A percentile compares a stretch with the other conserved stretches of the same genome.
Conservation (phyloP, 1,284 basidiomycete species). For the Taiwanofungus camphoratus region DNA sequence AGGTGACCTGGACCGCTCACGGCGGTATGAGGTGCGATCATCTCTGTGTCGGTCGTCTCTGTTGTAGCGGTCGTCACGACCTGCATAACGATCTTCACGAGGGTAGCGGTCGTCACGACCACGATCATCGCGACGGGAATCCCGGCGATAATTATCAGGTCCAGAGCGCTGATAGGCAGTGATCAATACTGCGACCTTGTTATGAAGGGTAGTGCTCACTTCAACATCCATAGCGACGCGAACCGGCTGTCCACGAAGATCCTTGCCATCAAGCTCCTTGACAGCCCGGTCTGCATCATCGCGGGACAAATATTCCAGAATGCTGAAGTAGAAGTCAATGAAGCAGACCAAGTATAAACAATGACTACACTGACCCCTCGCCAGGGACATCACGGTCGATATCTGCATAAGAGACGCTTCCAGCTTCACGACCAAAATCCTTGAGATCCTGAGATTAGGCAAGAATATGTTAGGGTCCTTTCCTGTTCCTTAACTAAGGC, state of each 20-base stretch:
- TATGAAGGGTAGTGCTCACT: conserved; percentile 34
- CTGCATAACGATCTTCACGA: conserved; percentile 27
- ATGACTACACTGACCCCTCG: conserved; percentile 63
- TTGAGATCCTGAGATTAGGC: conserved; percentile 91
- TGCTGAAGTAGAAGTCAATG: conserved; percentile 37
- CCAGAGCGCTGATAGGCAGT: conserved; percentile 46
- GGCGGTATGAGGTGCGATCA: conserved; percentile 40
- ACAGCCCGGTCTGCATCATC: conserved; percentile 92
- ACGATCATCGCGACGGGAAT: conserved; percentile 31
- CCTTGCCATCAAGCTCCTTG: conserved; percentile 75
- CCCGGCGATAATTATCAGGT: conserved; percentile 65
- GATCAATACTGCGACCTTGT: background rate
- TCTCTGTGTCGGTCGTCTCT: conserved; percentile 44
- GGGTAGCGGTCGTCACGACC: conserved; percentile 34
- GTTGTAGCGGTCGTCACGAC: conserved; percentile 47
- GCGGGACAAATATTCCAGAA: conserved; percentile 83
- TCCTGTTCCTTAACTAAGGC: background rate
- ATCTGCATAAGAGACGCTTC: conserved; percentile 88
- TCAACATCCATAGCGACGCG: conserved; percentile 66
- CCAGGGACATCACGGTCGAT: conserved; percentile 81
- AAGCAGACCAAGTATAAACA: conserved; percentile 3
- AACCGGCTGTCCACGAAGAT: conserved; percentile 76
- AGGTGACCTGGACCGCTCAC: conserved; percentile 72
- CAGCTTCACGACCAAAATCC: conserved; percentile 91
- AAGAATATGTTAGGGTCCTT: conserved; percentile 9